Evolutionary conservation across 345 rosid species (phyloP).

Genomic region (Populus simonii): DNA sequence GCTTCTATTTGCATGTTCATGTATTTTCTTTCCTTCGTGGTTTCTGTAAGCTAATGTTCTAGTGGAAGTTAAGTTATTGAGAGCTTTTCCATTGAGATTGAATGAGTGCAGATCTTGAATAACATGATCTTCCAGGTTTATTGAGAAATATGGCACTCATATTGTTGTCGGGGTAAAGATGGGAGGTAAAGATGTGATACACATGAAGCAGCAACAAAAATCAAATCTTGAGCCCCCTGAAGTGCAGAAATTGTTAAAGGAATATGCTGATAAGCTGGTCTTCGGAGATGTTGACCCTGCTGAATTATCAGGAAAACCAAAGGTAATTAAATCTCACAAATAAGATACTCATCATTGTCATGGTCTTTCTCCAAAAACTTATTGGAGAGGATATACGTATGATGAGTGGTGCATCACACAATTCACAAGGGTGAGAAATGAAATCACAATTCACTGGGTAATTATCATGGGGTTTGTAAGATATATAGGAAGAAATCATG

Average conservation of each 20-base stretch:
- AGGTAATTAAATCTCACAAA: slow-evolving; percentile 36
- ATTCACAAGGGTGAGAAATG: not conserved
- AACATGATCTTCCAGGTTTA: slow-evolving; percentile 47
- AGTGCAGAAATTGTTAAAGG: slow-evolving; percentile 65
- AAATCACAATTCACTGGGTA: too few relatives aligned
- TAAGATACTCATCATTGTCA: not conserved
- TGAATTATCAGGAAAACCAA: slow-evolving; percentile 30
- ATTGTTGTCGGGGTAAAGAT: slow-evolving; percentile 69
- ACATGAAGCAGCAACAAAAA: slow-evolving; percentile 63
- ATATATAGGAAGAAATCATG: not conserved
- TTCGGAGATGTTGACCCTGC: slow-evolving; percentile 31
- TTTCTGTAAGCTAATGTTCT: not conserved
- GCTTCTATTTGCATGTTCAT: not conserved
- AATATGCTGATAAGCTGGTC: slow-evolving; percentile 58
- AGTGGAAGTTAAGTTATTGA: not conserved
- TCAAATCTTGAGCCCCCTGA: slow-evolving; percentile 55
- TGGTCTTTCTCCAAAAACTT: not conserved
- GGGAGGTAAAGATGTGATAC: slow-evolving; percentile 86
- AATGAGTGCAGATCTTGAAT: not conserved
- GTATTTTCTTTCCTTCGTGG: not conserved
- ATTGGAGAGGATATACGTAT: not conserved
- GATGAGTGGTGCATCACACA: not conserved
- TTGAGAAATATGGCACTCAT: slow-evolving; percentile 85
- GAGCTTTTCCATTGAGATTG: not conserved
- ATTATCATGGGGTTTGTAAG: not conserved